phyloP scores from a whole-genome alignment of 140 eudicot species.

The Flaveria floridana region DNA sequence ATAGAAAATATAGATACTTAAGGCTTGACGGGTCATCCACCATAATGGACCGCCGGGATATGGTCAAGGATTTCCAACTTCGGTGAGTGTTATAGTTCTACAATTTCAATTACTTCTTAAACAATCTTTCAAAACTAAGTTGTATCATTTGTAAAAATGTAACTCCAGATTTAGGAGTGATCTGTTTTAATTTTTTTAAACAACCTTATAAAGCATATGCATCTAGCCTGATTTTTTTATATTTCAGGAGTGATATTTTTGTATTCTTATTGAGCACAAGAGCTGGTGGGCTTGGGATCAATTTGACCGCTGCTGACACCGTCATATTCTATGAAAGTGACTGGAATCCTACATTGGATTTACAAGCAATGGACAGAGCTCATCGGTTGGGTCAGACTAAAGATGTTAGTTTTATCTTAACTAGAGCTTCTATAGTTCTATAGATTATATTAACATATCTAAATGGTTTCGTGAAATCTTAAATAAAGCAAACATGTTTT shows the following conservation, averaged over 20 bases:
- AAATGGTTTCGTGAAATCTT: neutral
- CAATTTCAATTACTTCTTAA: neutral
- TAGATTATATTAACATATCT: constrained; percentile 1
- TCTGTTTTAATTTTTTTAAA: neutral
- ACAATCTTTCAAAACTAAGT: neutral
- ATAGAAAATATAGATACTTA: constrained; percentile 78
- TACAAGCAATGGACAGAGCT: constrained; percentile 98
- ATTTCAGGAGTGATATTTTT: constrained; percentile 82
- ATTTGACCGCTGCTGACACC: constrained; percentile 88
- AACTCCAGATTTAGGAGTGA: neutral
- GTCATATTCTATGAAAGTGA: constrained; percentile 97
- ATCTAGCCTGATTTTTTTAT: constrained; percentile 7
- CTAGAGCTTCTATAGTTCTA: neutral
- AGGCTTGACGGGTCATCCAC: constrained; percentile 98
- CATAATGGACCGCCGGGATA: constrained; percentile 89
- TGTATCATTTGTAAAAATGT: neutral
- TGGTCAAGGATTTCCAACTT: constrained; percentile 91
- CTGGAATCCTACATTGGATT: constrained; percentile 99
- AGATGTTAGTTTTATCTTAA: constrained; percentile 59
- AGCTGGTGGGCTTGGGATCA: constrained; percentile 99
- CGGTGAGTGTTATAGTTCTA: constrained; percentile 39
- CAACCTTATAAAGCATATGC: neutral
- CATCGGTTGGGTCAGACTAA: constrained; percentile 97
- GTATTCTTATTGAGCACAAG: constrained; percentile 95
- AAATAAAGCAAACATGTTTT: constrained; percentile 15